Evolutionary conservation across 352 stramenopile species (phyloP).

Genomic region (Phytophthora sansomeana): DNA sequence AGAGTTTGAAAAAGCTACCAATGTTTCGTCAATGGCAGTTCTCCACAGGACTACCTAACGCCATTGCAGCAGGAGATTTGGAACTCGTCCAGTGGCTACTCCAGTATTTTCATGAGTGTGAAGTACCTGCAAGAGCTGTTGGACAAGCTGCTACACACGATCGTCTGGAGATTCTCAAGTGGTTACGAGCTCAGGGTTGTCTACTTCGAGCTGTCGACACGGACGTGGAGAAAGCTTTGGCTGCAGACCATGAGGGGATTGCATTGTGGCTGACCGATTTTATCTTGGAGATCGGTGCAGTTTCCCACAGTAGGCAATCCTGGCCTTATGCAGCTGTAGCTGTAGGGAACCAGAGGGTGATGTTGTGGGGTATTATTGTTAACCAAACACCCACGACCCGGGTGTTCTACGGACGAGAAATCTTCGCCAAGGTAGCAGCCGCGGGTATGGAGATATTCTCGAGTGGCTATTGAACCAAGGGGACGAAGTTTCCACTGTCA

Average conservation of each 20-base stretch:
- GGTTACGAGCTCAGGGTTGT: background rate
- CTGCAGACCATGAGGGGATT: background rate
- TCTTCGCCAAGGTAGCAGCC: background rate
- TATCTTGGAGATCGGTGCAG: background rate
- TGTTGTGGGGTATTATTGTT: constrained; percentile 3
- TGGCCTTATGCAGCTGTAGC: background rate
- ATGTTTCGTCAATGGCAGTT: constrained; percentile 16
- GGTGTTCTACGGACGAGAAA: background rate
- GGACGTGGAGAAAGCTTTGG: constrained; percentile 11
- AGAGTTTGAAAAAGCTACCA: background rate
- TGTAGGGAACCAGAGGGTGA: background rate
- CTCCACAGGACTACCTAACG: constrained; percentile 8
- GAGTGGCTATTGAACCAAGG: constrained; percentile 9
- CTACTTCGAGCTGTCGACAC: background rate
- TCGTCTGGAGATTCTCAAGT: background rate
- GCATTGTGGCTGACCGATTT: background rate
- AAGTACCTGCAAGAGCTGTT: constrained; percentile 2
- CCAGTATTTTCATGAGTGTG: background rate
- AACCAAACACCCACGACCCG: background rate
- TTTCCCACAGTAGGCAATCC: background rate
- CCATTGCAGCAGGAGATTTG: constrained; percentile 6
- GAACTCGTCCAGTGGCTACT: constrained; percentile 3
- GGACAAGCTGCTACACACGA: background rate
- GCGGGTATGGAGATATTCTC: background rate
- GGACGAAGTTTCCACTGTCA: background rate